Percentiles rank a stretch among this genome's conserved stretches.
phyloP scores from a whole-genome alignment of 1,284 basidiomycete genomes.

The Ustilago loliicola region DNA sequence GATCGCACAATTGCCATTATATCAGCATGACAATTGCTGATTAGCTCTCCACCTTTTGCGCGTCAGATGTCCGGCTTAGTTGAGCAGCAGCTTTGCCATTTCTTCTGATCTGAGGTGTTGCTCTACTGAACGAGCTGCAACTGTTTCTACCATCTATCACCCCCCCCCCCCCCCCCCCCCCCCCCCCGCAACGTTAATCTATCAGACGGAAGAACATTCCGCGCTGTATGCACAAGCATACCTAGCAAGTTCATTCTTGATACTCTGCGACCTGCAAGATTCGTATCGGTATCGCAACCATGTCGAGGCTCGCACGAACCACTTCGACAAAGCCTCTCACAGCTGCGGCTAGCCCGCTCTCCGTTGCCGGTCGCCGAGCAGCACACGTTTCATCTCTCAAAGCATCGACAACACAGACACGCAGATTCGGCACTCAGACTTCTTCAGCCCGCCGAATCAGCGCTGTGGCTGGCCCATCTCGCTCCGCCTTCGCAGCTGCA shows the following conservation, averaged over 20 bases:
- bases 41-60: constrained; percentile 23
- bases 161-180: too few species aligned
- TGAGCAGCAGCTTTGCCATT: constrained; percentile 10
- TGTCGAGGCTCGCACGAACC: constrained; percentile 32
- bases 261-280: neutral
- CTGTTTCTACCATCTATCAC: too few species aligned
- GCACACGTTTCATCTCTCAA: neutral
- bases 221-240: neutral
- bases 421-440: neutral
- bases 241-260: neutral
- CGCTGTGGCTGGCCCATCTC: constrained; percentile 20
- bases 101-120: constrained; percentile 10
- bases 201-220: too few species aligned
- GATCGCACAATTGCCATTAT: neutral
- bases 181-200: neutral
- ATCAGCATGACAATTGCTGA: constrained; percentile 30
- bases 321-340: constrained; percentile 11
- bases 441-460: neutral
- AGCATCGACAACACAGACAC: neutral
- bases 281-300: neutral
- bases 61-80: constrained; percentile 17
- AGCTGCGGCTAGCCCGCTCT: constrained; percentile 11
- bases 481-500: neutral
- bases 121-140: too few species aligned
- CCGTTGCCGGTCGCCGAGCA: neutral